A percentile compares a stretch with the other conserved stretches of the same genome.
Conservation (phyloP, 2,329 filamentous ascomycete genomes). For the Aspergillus fischeri region DNA sequence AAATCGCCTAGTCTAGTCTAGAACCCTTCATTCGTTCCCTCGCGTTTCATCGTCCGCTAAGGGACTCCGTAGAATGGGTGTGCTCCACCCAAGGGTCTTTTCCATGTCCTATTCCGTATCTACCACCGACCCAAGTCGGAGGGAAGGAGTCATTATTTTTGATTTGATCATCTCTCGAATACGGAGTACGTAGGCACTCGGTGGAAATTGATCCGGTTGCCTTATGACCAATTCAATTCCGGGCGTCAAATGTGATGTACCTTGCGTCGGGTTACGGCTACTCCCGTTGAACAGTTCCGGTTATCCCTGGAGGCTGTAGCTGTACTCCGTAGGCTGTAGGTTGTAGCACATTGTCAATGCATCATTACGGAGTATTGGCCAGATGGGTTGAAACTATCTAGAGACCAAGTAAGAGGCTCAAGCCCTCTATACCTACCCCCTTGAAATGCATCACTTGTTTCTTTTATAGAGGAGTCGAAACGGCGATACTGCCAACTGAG, state of each 20-base stretch:
- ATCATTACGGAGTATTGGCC: neutral
- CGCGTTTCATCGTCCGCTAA: neutral
- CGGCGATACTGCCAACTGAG: neutral
- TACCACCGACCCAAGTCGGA: neutral
- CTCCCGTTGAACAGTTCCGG: neutral
- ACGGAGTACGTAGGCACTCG: neutral
- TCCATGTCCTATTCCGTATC: neutral
- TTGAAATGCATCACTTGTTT: neutral
- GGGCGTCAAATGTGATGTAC: neutral
- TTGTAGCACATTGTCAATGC: neutral
- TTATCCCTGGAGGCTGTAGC: neutral
- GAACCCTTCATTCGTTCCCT: neutral
- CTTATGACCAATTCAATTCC: neutral
- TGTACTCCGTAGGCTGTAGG: neutral
- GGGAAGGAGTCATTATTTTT: neutral
- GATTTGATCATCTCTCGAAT: neutral
- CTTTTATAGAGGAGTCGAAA: neutral
- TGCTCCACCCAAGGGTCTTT: neutral
- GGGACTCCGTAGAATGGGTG: neutral
- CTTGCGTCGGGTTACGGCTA: neutral
- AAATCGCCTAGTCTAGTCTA: neutral
- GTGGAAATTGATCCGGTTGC: neutral
- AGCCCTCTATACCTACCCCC: neutral
- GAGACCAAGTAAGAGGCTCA: neutral
- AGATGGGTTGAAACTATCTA: neutral